Percentiles rank a stretch among this genome's conserved stretches.
These are phyloP conservation scores for Talaromyces islandicus DNA, from an alignment of 2,329 filamentous ascomycete genomes.

Conservation along the genomic window DNA sequence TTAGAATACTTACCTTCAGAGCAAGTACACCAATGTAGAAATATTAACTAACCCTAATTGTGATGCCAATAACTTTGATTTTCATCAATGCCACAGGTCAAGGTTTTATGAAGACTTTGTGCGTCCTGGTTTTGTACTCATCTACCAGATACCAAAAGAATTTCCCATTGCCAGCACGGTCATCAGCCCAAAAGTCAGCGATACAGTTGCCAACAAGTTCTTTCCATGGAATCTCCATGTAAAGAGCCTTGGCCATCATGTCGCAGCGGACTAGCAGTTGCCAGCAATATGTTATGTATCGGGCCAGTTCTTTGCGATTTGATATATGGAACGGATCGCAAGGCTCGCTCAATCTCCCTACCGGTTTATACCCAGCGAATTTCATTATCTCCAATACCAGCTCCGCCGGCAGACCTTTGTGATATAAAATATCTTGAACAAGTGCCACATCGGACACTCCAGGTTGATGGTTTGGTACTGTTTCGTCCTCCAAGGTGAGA, in stretches of 20 bases:
- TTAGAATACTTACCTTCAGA: too few relatives aligned
- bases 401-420: not conserved
- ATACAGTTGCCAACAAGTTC: not conserved
- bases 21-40: too few relatives aligned
- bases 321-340: conserved; percentile 12
- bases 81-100: too few relatives aligned
- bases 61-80: too few relatives aligned
- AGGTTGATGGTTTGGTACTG: not conserved
- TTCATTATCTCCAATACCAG: conserved; percentile 1
- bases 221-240: conserved; percentile 12
- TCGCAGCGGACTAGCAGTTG: conserved; percentile 18
- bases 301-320: conserved; percentile 17
- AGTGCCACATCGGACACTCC: not conserved
- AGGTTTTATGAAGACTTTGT: too few relatives aligned
- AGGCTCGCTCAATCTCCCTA: not conserved
- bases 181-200: too few relatives aligned
- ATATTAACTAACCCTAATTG: too few relatives aligned
- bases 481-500: not conserved
- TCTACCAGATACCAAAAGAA: too few relatives aligned
- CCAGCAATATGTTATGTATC: conserved; percentile 24
- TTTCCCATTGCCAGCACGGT: too few relatives aligned
- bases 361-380: not conserved
- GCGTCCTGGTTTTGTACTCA: too few relatives aligned
- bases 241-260: conserved; percentile 18
- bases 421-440: not conserved